Evolutionary conservation across 257 asterid species (phyloP).

Genomic region (Fraxinus anomala): DNA sequence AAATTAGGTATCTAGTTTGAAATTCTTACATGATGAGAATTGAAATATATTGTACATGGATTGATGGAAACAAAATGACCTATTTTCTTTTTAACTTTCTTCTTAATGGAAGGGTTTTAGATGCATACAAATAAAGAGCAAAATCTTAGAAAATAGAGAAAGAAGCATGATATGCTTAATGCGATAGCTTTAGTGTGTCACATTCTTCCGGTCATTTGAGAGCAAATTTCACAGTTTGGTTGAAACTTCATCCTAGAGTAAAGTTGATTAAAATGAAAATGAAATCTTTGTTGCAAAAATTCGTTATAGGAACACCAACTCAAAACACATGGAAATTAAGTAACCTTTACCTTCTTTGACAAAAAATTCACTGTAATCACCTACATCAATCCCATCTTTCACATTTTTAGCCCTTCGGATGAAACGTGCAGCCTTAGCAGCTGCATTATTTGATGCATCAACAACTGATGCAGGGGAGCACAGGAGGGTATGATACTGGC

Average conservation of each 20-base stretch:
- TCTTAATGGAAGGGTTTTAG: neutral
- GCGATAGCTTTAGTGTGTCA: neutral
- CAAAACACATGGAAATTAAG: neutral
- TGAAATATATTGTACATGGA: neutral
- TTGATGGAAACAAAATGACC: neutral
- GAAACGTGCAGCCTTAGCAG: conserved; percentile 20
- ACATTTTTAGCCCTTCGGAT: conserved; percentile 14
- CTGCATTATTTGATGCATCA: conserved; percentile 23
- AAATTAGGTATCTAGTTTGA: neutral
- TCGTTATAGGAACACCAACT: neutral
- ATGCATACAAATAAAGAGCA: neutral
- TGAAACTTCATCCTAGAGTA: neutral
- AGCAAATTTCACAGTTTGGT: neutral
- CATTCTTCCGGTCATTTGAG: neutral
- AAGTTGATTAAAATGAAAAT: neutral
- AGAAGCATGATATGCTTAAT: neutral
- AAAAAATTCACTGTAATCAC: neutral
- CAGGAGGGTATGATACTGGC: conserved; percentile 13
- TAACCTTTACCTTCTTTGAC: conserved; percentile 2
- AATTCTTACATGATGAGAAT: neutral
- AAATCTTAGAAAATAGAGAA: neutral
- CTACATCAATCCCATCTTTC: neutral
- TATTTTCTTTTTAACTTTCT: neutral
- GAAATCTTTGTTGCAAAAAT: neutral
- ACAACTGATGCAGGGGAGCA: conserved; percentile 20